These are phyloP conservation scores for Glycyrrhiza uralensis DNA, from an alignment of 306 rosid genomes.

Conservation along the genomic window DNA sequence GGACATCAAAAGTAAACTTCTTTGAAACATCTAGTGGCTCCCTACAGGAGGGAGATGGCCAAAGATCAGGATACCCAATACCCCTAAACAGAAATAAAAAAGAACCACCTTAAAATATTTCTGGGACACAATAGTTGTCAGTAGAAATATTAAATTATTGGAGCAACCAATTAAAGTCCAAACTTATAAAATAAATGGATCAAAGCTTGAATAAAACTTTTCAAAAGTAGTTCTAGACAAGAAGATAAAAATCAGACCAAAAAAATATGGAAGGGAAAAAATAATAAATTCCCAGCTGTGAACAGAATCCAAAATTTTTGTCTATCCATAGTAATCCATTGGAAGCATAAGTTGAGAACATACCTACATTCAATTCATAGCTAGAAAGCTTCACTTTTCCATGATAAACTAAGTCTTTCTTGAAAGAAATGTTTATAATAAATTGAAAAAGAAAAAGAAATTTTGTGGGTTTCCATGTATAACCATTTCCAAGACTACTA, in stretches of 20 bases:
- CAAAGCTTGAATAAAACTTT: neutral
- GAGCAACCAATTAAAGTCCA: neutral
- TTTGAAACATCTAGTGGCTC: slow-evolving; percentile 93
- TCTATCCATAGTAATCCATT: neutral
- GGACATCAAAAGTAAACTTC: slow-evolving; percentile 69
- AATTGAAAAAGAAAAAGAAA: neutral
- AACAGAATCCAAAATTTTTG: neutral
- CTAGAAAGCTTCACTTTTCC: neutral
- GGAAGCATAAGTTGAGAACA: neutral
- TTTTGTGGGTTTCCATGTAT: neutral
- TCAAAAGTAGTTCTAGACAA: neutral
- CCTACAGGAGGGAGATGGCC: slow-evolving; percentile 87
- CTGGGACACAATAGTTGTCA: neutral
- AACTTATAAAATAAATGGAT: neutral
- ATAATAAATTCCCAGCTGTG: neutral
- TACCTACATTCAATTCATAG: neutral
- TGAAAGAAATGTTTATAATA: neutral
- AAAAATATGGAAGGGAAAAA: neutral
- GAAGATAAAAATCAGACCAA: neutral
- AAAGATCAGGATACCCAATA: slow-evolving; percentile 82
- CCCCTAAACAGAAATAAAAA: slow-evolving; percentile 59
- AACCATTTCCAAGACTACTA: neutral
- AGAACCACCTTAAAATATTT: slow-evolving; percentile 5
- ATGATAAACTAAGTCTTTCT: neutral
- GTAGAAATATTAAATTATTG: neutral